These are phyloP conservation scores for Talaromyces pinophilus DNA, from an alignment of 2,329 filamentous ascomycete genomes.

Conservation along the genomic window DNA sequence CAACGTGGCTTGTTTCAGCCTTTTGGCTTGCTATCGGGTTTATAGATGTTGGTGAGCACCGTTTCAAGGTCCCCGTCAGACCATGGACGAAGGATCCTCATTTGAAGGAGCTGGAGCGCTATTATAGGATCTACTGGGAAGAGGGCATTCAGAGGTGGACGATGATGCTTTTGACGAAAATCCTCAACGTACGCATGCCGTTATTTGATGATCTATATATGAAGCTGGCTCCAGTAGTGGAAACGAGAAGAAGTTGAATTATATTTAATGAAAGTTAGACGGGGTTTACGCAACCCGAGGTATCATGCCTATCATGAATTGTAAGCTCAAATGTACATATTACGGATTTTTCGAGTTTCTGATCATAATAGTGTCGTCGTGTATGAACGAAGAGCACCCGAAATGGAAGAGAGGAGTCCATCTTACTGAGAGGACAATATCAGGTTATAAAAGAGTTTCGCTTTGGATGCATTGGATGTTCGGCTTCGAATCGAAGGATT, in stretches of 20 bases:
- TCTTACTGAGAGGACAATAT: background rate
- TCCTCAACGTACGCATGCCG: background rate
- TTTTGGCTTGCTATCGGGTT: slow-evolving; percentile 10
- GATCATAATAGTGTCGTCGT: slow-evolving; percentile 15
- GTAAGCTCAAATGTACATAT: slow-evolving; percentile 4
- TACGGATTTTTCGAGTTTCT: background rate
- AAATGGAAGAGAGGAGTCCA: background rate
- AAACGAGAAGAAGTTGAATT: slow-evolving; percentile 17
- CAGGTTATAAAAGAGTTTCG: background rate
- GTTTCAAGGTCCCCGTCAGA: slow-evolving; percentile 19
- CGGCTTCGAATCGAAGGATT: background rate
- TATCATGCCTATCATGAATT: slow-evolving; percentile 22
- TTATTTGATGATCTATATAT: background rate
- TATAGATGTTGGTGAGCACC: slow-evolving; percentile 15
- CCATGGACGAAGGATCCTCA: slow-evolving; percentile 23
- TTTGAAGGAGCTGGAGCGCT: slow-evolving; percentile 21
- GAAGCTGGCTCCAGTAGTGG: background rate
- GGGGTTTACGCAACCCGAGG: background rate
- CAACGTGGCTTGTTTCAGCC: too few species aligned
- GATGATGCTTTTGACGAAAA: slow-evolving; percentile 17
- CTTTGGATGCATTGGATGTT: background rate
- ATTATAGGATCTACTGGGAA: slow-evolving; percentile 13
- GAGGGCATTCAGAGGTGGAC: slow-evolving; percentile 17
- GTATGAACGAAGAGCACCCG: slow-evolving; percentile 11
- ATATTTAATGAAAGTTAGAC: slow-evolving; percentile 18